Evolutionary conservation across 208 protist species (phyloP).

Genomic region (Crithidia thermophila): DNA sequence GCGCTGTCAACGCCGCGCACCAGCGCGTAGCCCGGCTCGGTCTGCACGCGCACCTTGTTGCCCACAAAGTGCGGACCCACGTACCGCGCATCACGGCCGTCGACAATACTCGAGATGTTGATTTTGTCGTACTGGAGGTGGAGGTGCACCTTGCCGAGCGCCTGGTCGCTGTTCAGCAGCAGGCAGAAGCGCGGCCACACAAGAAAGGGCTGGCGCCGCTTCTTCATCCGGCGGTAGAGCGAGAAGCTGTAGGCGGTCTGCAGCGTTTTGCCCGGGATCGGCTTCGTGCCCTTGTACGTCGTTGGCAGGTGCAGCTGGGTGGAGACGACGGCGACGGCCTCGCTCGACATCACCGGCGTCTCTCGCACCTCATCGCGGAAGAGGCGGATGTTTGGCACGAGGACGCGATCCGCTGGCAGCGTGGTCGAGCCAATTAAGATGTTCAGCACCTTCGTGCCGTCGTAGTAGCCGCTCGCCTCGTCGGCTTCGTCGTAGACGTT

Average conservation of each 20-base stretch:
- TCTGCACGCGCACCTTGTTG: conserved; percentile 37
- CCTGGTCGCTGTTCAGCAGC: conserved; percentile 31
- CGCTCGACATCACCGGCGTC: neutral
- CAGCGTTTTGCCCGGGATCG: conserved; percentile 40
- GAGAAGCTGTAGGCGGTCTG: conserved; percentile 72
- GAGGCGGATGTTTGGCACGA: conserved; percentile 28
- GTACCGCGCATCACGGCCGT: neutral
- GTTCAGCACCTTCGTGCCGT: conserved; percentile 43
- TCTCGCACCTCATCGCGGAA: conserved; percentile 30
- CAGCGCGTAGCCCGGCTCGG: conserved; percentile 42
- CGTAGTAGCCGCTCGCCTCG: conserved; percentile 35
- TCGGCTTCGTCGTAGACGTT: conserved; percentile 44
- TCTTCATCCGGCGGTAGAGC: conserved; percentile 20
- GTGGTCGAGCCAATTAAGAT: conserved; percentile 70
- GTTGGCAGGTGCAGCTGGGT: conserved; percentile 70
- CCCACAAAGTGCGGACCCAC: conserved; percentile 17
- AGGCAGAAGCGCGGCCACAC: conserved; percentile 75
- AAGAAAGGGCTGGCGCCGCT: conserved; percentile 11
- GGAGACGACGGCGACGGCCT: conserved; percentile 30
- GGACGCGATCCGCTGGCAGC: conserved; percentile 42
- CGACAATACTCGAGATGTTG: conserved; percentile 25
- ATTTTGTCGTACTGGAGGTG: conserved; percentile 67
- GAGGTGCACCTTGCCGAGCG: conserved; percentile 18
- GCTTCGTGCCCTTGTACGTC: conserved; percentile 40
- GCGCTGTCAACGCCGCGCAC: conserved; percentile 56